These are phyloP conservation scores for Hyaloscypha variabilis DNA, from an alignment of 495 filamentous ascomycete genomes.

Conservation along the genomic window DNA sequence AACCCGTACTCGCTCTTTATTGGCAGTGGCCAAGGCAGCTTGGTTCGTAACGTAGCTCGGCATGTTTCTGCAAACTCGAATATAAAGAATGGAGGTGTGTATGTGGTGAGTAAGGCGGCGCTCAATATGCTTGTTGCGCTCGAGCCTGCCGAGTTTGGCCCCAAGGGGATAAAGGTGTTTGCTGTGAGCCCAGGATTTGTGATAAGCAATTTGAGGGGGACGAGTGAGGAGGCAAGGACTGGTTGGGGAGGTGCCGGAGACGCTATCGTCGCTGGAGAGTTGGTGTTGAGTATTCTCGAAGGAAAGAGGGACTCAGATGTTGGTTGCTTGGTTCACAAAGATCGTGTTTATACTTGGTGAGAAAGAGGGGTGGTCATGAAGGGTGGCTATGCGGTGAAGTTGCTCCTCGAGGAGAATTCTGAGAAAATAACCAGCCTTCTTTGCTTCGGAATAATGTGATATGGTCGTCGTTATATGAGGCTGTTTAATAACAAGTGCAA, in stretches of 20 bases:
- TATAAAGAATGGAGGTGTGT: slow-evolving; percentile 12
- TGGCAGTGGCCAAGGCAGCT: slow-evolving; percentile 37
- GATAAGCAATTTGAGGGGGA: slow-evolving; percentile 48
- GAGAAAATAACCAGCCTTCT: no score
- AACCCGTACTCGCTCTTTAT: slow-evolving; percentile 41
- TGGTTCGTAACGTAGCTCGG: slow-evolving; percentile 25
- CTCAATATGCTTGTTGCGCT: slow-evolving; percentile 25
- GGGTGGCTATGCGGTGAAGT: no score
- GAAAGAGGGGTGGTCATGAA: no score
- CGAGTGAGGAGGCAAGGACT: slow-evolving; percentile 38
- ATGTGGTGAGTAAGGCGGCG: slow-evolving; percentile 30
- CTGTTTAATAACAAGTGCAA: no score
- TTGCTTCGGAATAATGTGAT: no score
- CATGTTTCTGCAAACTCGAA: slow-evolving; percentile 13
- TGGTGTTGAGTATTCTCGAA: slow-evolving; percentile 39
- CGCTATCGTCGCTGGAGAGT: slow-evolving; percentile 34
- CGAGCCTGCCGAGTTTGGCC: slow-evolving; percentile 35
- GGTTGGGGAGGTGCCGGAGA: slow-evolving; percentile 39
- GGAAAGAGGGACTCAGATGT: slow-evolving; percentile 41
- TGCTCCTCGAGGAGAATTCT: no score
- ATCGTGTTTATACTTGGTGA: slow-evolving; percentile 31
- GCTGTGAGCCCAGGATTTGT: slow-evolving; percentile 48
- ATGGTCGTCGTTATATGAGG: no score
- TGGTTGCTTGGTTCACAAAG: slow-evolving; percentile 39
- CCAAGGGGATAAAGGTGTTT: slow-evolving; percentile 45